Conservation (phyloP, 495 filamentous ascomycete genomes). For the Entonaema liquescens region DNA sequence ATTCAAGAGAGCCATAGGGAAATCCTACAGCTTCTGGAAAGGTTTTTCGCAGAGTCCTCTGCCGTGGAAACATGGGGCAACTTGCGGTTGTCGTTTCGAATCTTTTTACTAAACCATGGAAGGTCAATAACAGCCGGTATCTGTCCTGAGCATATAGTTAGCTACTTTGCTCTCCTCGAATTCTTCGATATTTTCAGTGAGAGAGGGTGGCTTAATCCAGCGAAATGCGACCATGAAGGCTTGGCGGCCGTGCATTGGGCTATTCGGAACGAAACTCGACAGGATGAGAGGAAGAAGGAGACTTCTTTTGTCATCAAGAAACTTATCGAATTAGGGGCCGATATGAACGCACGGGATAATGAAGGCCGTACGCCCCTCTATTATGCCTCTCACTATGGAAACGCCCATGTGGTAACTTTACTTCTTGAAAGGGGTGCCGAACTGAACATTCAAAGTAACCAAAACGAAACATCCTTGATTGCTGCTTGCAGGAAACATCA, state of each 20-base stretch:
- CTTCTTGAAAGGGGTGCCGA: slow-evolving; percentile 9
- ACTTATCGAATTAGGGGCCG: background rate
- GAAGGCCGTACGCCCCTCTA: slow-evolving; percentile 15
- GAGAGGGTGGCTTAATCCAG: background rate
- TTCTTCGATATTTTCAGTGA: slow-evolving; percentile 1
- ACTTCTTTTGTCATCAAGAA: background rate
- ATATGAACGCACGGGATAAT: slow-evolving; percentile 16
- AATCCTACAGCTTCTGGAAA: background rate
- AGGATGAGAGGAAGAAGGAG: background rate
- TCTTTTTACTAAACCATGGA: background rate
- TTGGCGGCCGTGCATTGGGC: slow-evolving; percentile 16
- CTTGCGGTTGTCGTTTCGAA: slow-evolving; percentile 3
- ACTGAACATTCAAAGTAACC: background rate
- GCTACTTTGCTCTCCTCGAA: slow-evolving; percentile 12
- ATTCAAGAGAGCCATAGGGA: background rate
- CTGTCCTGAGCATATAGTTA: slow-evolving; percentile 12
- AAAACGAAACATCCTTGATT: slow-evolving; percentile 16
- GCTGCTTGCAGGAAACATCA: slow-evolving; percentile 9
- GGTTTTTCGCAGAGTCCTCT: background rate
- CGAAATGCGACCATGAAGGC: slow-evolving; percentile 8
- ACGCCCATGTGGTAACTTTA: slow-evolving; percentile 2
- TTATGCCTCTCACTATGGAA: slow-evolving; percentile 13
- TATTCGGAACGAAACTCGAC: slow-evolving; percentile 3
- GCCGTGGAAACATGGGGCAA: background rate
- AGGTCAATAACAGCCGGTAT: slow-evolving; percentile 3